Evolutionary conservation across 768 basidiomycete species (phyloP), one percentile per base, ranked within the genome.

Genomic region (Dentipellis fragilis): DNA sequence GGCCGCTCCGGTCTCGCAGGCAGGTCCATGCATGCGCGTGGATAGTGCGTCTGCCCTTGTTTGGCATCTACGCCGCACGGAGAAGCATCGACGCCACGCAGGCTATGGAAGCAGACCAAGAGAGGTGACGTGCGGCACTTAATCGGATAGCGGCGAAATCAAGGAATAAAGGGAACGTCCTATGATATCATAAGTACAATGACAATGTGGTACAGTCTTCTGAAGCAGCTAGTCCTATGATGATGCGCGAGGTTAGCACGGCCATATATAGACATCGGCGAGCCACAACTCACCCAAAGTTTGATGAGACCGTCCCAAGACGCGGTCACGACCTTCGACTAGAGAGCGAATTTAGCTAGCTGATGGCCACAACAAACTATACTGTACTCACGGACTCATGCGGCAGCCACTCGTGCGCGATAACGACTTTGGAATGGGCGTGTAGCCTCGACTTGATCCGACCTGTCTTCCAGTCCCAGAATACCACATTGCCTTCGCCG

Each of bases 381-480:
- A 36, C 49, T 37, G 54, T 14, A 6, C 55, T 72, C 67, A 96
- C 95, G 46, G 88, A 84, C 68, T 99, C 96, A 67, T 99, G 94
- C 52, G 95, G 96, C 57, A 99, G 72, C 96, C 96, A 99, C 66
- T 91, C 91, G 65, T 99, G 96, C 19, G 92, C 82, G 63, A 99
- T 97, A 52, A 98, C 90, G n/a, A 96, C 95, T 72, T 97, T 93
- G 11, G 80, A 83, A 69, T 98, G 96, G 2, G 91, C 92, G 60
- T 84, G 83, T 54, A 98, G 70, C 39, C 91, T 77, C 54, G 88
- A 92, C 73, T 94, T 91, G 69, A 98, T 93, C 59, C 91, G 83
- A 1, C 93, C 90, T n/a, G 87, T 94, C 73, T 96, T 98, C 90
- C 92, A 99, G 69, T 98, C 96, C 96, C 96, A 99, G 70, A 97